phyloP scores from a whole-genome alignment of 2,329 filamentous ascomycete genomes.

The Colletotrichum liaoningense region DNA sequence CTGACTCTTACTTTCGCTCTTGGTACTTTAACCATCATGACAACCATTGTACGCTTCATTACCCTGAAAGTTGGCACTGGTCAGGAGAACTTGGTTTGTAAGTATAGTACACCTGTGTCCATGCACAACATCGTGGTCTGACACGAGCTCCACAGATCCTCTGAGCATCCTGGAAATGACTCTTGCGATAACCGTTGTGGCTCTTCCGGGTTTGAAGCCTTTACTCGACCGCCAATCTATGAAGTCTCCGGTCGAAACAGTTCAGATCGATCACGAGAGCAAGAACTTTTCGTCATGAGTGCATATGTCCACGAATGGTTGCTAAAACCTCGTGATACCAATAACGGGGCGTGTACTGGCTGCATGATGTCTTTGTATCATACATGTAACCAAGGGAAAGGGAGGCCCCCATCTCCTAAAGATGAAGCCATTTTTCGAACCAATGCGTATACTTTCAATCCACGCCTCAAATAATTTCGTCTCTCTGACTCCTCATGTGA shows the following conservation, averaged over 20 bases:
- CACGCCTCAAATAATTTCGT: not conserved
- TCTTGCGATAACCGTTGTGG: constrained; percentile 39
- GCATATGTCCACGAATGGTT: not conserved
- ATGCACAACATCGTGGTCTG: not conserved
- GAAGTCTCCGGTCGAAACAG: constrained; percentile 21
- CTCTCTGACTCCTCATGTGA: no score
- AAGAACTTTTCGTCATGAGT: constrained; percentile 18
- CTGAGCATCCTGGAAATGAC: constrained; percentile 40
- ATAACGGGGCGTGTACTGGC: not conserved
- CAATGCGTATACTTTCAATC: not conserved
- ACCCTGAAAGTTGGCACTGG: constrained; percentile 40
- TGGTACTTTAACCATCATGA: constrained; percentile 41
- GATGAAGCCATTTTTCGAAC: no score
- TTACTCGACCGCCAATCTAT: constrained; percentile 30
- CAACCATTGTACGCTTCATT: constrained; percentile 41
- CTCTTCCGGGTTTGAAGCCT: constrained; percentile 40
- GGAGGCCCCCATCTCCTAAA: not conserved
- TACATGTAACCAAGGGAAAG: not conserved
- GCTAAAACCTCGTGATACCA: not conserved
- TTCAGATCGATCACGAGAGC: constrained; percentile 21
- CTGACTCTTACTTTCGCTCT: constrained; percentile 40
- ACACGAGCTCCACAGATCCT: constrained; percentile 29
- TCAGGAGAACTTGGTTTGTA: constrained; percentile 42
- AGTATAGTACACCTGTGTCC: constrained; percentile 2
- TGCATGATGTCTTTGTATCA: not conserved